Percentiles rank a stretch among this genome's conserved stretches.
phyloP scores from a whole-genome alignment of 495 filamentous ascomycete genomes.

The Hypoxylon cercidicola region DNA sequence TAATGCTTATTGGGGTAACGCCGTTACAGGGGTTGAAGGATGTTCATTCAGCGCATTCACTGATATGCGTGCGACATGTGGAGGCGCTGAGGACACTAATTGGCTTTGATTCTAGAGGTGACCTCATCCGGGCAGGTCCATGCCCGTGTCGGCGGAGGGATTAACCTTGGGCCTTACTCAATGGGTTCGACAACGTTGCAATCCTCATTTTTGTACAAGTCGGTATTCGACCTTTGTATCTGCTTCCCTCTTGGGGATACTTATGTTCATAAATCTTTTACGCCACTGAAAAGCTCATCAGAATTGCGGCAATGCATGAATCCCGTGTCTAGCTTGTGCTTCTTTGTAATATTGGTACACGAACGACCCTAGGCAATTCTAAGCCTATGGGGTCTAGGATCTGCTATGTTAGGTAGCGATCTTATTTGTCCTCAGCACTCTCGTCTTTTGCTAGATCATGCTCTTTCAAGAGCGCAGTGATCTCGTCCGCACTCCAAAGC shows the following conservation, averaged over 20 bases:
- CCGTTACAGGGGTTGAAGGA: constrained; percentile 22
- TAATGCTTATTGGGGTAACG: constrained; percentile 14
- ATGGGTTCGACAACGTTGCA: background rate
- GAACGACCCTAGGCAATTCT: constrained; percentile 11
- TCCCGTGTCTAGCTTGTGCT: constrained; percentile 8
- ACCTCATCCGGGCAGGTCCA: no score
- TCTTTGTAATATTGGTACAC: constrained; percentile 37
- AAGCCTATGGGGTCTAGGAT: constrained; percentile 11
- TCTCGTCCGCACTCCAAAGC: constrained; percentile 97
- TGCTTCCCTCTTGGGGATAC: no score
- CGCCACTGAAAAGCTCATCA: background rate
- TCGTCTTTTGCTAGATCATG: constrained; percentile 93
- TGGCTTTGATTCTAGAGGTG: constrained; percentile 16
- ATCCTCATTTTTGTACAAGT: no score
- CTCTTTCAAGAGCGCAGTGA: constrained; percentile 91
- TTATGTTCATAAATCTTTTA: no score
- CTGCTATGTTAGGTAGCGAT: background rate
- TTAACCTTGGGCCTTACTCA: constrained; percentile 8
- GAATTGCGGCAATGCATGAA: background rate
- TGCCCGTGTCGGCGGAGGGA: constrained; percentile 2
- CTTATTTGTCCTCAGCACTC: constrained; percentile 71
- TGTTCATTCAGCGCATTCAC: background rate
- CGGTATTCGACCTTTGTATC: no score
- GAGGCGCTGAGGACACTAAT: constrained; percentile 34
- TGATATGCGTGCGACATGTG: constrained; percentile 30